A percentile compares a stretch with the other conserved stretches of the same genome.
These are phyloP conservation scores for Nitzschia sp. DNA, from an alignment of 108 stramenopile species.

Conservation along the genomic window DNA sequence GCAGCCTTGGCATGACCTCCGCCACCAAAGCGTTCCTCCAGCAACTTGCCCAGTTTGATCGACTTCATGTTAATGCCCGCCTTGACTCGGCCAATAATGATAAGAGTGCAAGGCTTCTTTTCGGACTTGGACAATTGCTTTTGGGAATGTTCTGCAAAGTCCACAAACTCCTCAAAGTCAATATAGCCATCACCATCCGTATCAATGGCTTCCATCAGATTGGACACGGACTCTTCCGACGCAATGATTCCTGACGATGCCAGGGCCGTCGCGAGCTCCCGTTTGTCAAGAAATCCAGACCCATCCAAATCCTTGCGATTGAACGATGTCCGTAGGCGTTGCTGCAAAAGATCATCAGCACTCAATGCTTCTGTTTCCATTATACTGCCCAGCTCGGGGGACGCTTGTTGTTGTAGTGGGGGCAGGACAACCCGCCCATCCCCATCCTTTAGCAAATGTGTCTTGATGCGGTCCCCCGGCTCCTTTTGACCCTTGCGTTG, in stretches of 20 bases:
- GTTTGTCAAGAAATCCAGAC: constrained; percentile 68
- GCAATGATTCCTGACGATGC: constrained; percentile 57
- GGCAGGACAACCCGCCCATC: background rate
- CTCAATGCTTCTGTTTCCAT: constrained; percentile 58
- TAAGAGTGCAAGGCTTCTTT: constrained; percentile 61
- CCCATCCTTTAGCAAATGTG: constrained; percentile 14
- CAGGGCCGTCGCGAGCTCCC: constrained; percentile 66
- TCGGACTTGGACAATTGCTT: constrained; percentile 14
- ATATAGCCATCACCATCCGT: constrained; percentile 73
- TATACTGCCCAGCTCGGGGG: constrained; percentile 12
- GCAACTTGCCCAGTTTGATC: constrained; percentile 80
- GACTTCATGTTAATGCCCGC: constrained; percentile 78
- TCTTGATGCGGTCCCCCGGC: constrained; percentile 24
- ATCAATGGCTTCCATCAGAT: constrained; percentile 63
- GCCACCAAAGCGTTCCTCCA: constrained; percentile 80
- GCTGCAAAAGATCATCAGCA: constrained; percentile 49
- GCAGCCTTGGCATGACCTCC: constrained; percentile 89
- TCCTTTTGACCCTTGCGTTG: constrained; percentile 18
- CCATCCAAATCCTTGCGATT: constrained; percentile 71
- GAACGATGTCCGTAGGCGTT: constrained; percentile 73
- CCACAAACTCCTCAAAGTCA: constrained; percentile 80
- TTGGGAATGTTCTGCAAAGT: constrained; percentile 45
- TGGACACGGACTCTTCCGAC: constrained; percentile 41
- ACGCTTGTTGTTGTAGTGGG: constrained; percentile 22
- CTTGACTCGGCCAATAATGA: constrained; percentile 85